Base-by-base conservation (phyloP, 352 stramenopile species). In the Hyaloperonospora brassicae region DNA sequence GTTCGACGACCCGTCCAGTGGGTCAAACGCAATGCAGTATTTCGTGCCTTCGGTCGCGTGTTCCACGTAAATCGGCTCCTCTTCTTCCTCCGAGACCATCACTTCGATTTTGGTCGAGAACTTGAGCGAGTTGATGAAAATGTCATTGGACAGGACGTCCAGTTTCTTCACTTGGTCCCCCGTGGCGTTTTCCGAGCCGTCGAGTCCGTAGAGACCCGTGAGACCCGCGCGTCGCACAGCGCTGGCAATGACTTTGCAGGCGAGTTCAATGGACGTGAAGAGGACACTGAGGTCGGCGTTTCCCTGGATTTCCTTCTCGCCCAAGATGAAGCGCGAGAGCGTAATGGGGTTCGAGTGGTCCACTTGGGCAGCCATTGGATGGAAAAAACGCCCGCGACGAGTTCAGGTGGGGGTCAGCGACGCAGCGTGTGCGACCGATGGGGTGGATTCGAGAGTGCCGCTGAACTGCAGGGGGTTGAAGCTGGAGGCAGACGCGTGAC, bases 161-260 rank as follows among this genome's bases (percentile, higher is more conserved):
- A 99, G 87, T 72, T 99, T 99, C 83, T 99, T 99, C 43, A 98
- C 93, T 57, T 97, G 89, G 67, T 99, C 97, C 38, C 97, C 96
- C 5, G 96, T 98, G 21, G 89, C 82, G 79, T 99, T 99, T 54
- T 96, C 80, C 66, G 95, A 95, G 53, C 96, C 96, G n/a, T 97
- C 94, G 9, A 98, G 79, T 25, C 96, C 95, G 66, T 98, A 98
- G 21, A 91, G 71, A 2, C 86, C 81, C 47, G 79, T 89, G 35
- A 93, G 64, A 64, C 95, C 95, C 6, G 96, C 96, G 66, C 97
- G 96, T 64, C 96, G 87, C 48, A 98, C 95, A 27, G 96, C 89
- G 41, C 92, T 96, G 44, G 96, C 90, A 63, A 98, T 98, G 47
- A 97, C 81, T 70, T 99, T 99, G 76, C 96, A 98, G 1, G 93